Evolutionary conservation across 441 rosid species (phyloP), one percentile per base, ranked within the genome.

Genomic region (Aleurites moluccanus): DNA sequence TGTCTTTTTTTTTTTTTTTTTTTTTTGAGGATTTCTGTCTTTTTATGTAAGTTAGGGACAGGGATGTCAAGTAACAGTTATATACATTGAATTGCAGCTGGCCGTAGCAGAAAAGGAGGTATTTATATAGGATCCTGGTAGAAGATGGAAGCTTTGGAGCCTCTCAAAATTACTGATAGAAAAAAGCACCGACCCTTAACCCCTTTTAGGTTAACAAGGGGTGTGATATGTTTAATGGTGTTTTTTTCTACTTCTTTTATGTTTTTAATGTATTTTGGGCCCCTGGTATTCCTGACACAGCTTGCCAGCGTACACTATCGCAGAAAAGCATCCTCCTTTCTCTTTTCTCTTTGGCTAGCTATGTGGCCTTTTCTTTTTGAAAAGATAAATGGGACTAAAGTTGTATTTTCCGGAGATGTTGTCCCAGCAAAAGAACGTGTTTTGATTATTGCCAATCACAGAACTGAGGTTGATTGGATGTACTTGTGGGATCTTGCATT

Each of bases 401-500:
- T 93, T 49, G 82, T 92, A 11, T 89, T 96, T 80, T 93, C 86
- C 63, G 98, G 99, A 69, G 97, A 96, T 73, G 62, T 44, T 56
- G 83, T 89, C 56, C 97, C 93, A 0, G 75, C 69, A 6, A 80
- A 82, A 75, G 97, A 90, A 80, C 93, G 93, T 53, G 93, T 90
- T 50, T 70, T 96, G 82, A 86, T 96, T 38, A 86, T 96, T 73
- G 85, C 97, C 52, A 96, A 96, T 78, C 97, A 96, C 82, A 89
- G 93, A 84, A 96, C 98, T 11, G 99, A 93, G 81, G 98, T 93
- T 14, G 98, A 91, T 84, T 96, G 98, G 98, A 96, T 96, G 99
- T 96, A 93, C 83, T 44, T 93, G 77, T 96, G 99, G 99, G 84
- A 93, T 79, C 88, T 96, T 57, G 99, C 98, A 8, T 79, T 92